These are phyloP conservation scores for Draba incana DNA, from an alignment of 345 rosid species.

Conservation along the genomic window DNA sequence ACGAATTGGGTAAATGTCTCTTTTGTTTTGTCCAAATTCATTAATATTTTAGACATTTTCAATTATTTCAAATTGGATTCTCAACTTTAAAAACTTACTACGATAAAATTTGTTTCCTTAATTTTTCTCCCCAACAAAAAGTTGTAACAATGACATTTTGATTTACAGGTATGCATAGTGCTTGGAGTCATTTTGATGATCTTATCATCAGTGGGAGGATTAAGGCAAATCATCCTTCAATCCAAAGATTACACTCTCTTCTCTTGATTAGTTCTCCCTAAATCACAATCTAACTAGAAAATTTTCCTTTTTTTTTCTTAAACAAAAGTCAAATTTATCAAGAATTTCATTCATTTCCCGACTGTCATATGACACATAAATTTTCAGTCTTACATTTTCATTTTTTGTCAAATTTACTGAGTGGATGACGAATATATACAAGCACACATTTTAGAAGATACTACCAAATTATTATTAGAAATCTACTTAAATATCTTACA, in stretches of 20 bases:
- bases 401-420: neutral
- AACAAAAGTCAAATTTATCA: neutral
- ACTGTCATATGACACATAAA: neutral
- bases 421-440: neutral
- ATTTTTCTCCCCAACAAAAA: no score
- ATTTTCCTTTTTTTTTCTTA: neutral
- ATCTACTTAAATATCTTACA: conserved; percentile 5
- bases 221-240: conserved; percentile 62
- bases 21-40: neutral
- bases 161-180: conserved; percentile 71
- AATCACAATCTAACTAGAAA: neutral
- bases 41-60: neutral
- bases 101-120: no score
- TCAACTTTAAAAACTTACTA: neutral
- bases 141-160: neutral
- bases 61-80: neutral
- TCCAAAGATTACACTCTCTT: conserved; percentile 62
- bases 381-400: no score
- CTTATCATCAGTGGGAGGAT: conserved; percentile 78
- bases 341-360: neutral
- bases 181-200: conserved; percentile 68
- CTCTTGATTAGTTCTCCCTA: conserved; percentile 38
- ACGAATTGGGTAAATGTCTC: conserved; percentile 60
- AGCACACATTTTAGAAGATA: neutral
- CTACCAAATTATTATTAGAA: conserved; percentile 1